Conservation (phyloP, 441 rosid genomes). For the Jatropha podagrica region DNA sequence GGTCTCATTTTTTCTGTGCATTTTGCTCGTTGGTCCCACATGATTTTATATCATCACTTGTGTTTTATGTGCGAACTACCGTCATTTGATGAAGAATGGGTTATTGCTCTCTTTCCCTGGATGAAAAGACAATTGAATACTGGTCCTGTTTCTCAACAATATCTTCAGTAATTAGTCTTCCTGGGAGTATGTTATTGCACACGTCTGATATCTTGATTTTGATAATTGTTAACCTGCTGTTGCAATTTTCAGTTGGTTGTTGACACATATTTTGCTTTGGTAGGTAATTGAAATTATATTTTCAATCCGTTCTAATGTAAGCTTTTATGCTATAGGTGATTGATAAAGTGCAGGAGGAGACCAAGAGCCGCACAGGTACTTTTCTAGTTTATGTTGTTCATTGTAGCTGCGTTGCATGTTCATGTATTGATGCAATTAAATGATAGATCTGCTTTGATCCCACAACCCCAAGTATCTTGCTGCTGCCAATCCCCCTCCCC, state of each 20-base stretch:
- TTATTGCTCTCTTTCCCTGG: conserved; percentile 1
- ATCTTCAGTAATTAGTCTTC: not conserved
- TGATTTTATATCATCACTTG: not conserved
- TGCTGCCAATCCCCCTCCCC: not conserved
- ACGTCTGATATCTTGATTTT: not conserved
- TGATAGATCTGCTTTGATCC: not conserved
- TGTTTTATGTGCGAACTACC: not conserved
- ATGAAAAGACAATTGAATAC: not conserved
- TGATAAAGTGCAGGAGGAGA: conserved; percentile 77
- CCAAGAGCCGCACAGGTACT: conserved; percentile 63
- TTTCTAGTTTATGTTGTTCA: not conserved
- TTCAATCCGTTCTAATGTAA: not conserved
- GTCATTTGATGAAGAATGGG: not conserved
- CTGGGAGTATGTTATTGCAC: not conserved
- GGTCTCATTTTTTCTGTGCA: not conserved
- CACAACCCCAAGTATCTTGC: not conserved
- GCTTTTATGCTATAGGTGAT: conserved; percentile 50
- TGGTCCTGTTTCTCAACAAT: not conserved
- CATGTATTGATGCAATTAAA: not conserved
- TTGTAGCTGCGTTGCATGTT: not conserved
- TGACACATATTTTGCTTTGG: not conserved
- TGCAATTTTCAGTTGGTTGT: not conserved
- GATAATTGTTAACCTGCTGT: not conserved
- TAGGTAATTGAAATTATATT: not conserved
- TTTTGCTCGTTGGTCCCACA: not conserved